Base-by-base conservation (phyloP, 371 early-diverging fungal species). In the Apophysomyces trapeziformis region DNA sequence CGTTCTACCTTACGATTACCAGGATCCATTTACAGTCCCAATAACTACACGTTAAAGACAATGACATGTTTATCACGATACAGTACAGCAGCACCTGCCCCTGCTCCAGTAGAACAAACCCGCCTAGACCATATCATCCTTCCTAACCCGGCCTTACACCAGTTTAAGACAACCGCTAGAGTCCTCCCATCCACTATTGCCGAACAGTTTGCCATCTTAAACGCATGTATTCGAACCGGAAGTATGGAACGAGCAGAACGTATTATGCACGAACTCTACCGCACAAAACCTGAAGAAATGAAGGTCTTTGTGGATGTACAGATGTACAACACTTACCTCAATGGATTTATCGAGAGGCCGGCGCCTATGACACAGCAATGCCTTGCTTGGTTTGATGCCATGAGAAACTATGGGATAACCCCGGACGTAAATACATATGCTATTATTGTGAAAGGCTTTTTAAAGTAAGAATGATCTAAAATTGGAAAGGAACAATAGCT, bases 261-360 rank as follows among this genome's bases (percentile, higher is more conserved):
- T 21, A 85, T 95, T 43, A 88, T 95, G 74, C 66, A 75, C n/a
- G 85, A 89, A 35, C 73, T 93, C 35, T 85, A 87, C 71, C 83
- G 82, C 59, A 80, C 75, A 65, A 81, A 89, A 62, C 83, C 87
- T 0, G 80, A 83, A 38, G 92, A 92, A 54, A 90, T 93, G 92
- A 76, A 82, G 63, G 73, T 88, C 38, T 75, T 86, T 39, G 86
- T 89, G 9, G 91, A 94, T 66, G 84, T 87, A 12, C 82, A 86
- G 43, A 78, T 96, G 60, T 89, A 95, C 73, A 96, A 98, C 72
- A 76, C 90, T 35, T 93, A 96, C 47, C 72, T 96, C 38, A 89
- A 92, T 59, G 91, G 91, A 0, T 87, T 91, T 65, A 75, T 94
- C 44, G 83, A 79, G 18, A 74, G 78, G 9, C 50, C 69, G 12